phyloP scores from a whole-genome alignment of 306 rosid species.

The Vigna reflexopilosa region DNA sequence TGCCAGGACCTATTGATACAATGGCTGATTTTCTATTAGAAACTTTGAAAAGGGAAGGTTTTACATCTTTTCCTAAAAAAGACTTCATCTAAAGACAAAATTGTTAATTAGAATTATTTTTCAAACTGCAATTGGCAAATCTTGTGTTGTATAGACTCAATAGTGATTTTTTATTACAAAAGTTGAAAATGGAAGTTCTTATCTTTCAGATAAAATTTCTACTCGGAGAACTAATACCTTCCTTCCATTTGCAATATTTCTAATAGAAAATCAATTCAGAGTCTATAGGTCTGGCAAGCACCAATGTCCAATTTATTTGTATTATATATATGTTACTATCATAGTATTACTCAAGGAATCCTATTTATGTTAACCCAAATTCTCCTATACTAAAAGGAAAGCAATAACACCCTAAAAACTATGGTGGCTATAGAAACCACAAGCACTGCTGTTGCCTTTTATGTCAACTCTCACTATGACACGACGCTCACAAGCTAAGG shows the following conservation, averaged over 20 bases:
- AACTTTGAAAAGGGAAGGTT: slow-evolving; percentile 65
- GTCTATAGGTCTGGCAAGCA: too few species aligned
- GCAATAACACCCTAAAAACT: not conserved
- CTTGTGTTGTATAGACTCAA: not conserved
- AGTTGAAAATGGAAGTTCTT: too few species aligned
- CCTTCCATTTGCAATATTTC: too few species aligned
- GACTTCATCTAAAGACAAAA: not conserved
- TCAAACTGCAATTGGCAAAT: not conserved
- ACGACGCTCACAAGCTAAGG: not conserved
- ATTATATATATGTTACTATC: not conserved
- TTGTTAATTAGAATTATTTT: not conserved
- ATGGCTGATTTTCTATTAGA: slow-evolving; percentile 76
- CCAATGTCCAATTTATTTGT: too few species aligned
- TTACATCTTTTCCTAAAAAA: slow-evolving; percentile 31
- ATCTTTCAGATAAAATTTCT: too few species aligned
- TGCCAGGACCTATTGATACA: slow-evolving; percentile 78
- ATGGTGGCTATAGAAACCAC: not conserved
- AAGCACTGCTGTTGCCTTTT: not conserved
- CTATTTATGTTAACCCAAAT: not conserved
- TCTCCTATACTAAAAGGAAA: not conserved
- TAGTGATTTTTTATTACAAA: too few species aligned
- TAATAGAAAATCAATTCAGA: too few species aligned
- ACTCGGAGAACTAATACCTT: too few species aligned
- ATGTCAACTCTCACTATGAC: not conserved
- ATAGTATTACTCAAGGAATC: not conserved